Conservation (phyloP, 2,329 filamentous ascomycete genomes). For the Talaromyces sp. region DNA sequence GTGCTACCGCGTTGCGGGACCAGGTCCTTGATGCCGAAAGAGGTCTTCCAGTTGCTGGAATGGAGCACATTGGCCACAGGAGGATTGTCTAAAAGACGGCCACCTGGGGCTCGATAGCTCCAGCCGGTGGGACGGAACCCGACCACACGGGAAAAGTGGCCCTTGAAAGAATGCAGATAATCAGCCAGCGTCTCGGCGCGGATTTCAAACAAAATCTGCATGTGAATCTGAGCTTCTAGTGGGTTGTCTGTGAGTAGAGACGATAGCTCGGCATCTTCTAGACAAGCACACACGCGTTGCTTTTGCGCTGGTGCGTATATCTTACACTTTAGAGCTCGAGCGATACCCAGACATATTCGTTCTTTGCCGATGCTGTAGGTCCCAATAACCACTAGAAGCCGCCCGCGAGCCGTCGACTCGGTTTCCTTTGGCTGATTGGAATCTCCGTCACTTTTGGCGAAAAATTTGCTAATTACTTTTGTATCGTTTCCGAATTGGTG, state of each 20-base stretch:
- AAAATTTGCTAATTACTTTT: slow-evolving; percentile 59
- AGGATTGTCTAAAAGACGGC: slow-evolving; percentile 58
- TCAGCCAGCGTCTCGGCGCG: slow-evolving; percentile 83
- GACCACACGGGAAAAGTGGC: slow-evolving; percentile 78
- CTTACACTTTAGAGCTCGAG: slow-evolving; percentile 75
- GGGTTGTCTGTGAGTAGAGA: slow-evolving; percentile 74
- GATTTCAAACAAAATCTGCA: slow-evolving; percentile 95
- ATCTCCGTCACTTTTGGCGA: slow-evolving; percentile 42
- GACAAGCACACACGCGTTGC: slow-evolving; percentile 73
- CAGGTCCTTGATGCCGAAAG: slow-evolving; percentile 67
- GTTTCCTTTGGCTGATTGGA: slow-evolving; percentile 30
- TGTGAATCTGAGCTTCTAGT: slow-evolving; percentile 85
- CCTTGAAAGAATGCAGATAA: slow-evolving; percentile 74
- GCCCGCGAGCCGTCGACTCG: slow-evolving; percentile 32
- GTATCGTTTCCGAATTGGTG: slow-evolving; percentile 52
- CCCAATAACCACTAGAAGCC: slow-evolving; percentile 84
- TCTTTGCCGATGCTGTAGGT: slow-evolving; percentile 99
- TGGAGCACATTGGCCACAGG: slow-evolving; percentile 61
- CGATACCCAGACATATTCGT: slow-evolving; percentile 88
- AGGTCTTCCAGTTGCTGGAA: slow-evolving; percentile 67
- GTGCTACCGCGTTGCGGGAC: slow-evolving; percentile 79
- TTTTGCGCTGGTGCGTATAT: slow-evolving; percentile 84
- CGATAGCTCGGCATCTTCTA: slow-evolving; percentile 79
- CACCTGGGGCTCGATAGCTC: slow-evolving; percentile 74
- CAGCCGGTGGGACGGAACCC: slow-evolving; percentile 91